Conservation (phyloP, 2,329 filamentous ascomycete species). For the Botrytis byssoidea region DNA sequence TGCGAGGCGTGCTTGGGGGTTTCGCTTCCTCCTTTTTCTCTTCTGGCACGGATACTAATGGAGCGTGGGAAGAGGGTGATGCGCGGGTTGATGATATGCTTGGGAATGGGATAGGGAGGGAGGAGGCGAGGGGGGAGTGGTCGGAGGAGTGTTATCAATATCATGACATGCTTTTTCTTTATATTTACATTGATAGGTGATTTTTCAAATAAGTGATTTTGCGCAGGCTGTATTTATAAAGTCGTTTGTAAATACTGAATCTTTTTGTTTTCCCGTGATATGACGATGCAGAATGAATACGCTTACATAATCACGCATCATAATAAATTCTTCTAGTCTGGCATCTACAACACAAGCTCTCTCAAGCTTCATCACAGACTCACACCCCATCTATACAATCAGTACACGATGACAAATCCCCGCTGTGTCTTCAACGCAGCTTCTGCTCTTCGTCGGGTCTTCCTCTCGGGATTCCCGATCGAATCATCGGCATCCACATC, state of each 20-base stretch:
- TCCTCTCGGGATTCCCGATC: constrained; percentile 42
- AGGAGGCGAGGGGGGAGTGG: not conserved
- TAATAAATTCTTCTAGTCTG: constrained; percentile 3
- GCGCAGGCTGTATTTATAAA: not conserved
- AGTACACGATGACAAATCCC: constrained; percentile 31
- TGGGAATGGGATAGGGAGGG: not conserved
- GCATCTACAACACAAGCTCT: not conserved
- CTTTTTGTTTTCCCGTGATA: constrained; percentile 16
- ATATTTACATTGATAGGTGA: not conserved
- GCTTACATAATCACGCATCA: constrained; percentile 11
- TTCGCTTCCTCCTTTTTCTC: not conserved
- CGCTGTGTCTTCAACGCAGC: constrained; percentile 45
- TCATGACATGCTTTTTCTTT: constrained; percentile 25
- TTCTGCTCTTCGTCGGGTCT: constrained; percentile 49
- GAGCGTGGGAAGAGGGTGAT: constrained; percentile 7
- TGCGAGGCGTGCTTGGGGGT: constrained; percentile 22
- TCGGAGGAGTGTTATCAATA: constrained; percentile 9
- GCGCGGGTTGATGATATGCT: constrained; percentile 12
- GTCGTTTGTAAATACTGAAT: not conserved
- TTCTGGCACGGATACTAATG: constrained; percentile 9
- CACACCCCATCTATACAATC: not conserved
- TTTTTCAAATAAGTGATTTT: not conserved
- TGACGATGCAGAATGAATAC: not conserved
- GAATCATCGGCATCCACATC: constrained; percentile 33
- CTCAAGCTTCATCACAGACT: not conserved